Conservation (phyloP, 2,329 filamentous ascomycete genomes). For the Aspergillus luchuensis region DNA sequence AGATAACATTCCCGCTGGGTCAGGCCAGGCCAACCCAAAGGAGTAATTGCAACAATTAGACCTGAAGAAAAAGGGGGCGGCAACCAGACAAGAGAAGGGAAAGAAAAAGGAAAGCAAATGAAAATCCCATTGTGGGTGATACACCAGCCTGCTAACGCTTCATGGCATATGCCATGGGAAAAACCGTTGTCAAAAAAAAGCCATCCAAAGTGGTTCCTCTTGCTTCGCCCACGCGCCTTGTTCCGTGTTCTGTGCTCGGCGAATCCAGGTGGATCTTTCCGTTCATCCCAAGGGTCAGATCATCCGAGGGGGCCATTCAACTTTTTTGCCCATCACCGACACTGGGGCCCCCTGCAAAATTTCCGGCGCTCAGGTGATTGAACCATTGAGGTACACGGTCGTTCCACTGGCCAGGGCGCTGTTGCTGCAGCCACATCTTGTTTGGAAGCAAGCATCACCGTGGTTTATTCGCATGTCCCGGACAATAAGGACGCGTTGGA, state of each 20-base stretch:
- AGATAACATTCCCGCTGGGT: slow-evolving; percentile 14
- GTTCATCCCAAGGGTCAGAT: slow-evolving; percentile 16
- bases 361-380: slow-evolving; percentile 23
- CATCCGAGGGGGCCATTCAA: slow-evolving; percentile 15
- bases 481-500: slow-evolving; percentile 17
- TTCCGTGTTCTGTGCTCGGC: slow-evolving; percentile 11
- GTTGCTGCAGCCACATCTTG: slow-evolving; percentile 35
- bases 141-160: background rate
- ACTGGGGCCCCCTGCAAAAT: slow-evolving; percentile 16
- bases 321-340: slow-evolving; percentile 2
- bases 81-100: too few relatives aligned
- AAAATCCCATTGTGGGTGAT: background rate
- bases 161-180: background rate
- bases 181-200: slow-evolving; percentile 8
- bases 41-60: background rate
- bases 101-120: background rate
- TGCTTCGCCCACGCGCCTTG: slow-evolving; percentile 9
- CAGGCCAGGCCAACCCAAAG: background rate
- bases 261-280: slow-evolving; percentile 15
- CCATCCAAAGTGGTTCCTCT: slow-evolving; percentile 10
- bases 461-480: slow-evolving; percentile 8
- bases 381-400: slow-evolving; percentile 16
- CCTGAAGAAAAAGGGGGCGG: background rate
- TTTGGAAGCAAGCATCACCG: slow-evolving; percentile 11
- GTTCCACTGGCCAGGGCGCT: slow-evolving; percentile 19